Evolutionary conservation across 2,329 filamentous ascomycete genomes (phyloP).

Genomic region (Zymoseptoria ardabiliae): DNA sequence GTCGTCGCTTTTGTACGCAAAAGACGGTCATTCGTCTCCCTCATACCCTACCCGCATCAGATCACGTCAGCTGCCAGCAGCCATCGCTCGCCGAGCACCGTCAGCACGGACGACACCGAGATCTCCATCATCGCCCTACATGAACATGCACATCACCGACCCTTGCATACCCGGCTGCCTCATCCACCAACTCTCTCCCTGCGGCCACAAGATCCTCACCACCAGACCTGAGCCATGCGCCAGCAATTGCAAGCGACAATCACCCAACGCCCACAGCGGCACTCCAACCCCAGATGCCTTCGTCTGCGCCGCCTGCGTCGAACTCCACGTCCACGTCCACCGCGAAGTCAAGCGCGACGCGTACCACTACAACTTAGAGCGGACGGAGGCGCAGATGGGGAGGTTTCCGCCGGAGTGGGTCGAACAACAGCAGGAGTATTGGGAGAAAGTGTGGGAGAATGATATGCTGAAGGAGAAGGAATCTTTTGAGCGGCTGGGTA

Average conservation of each 20-base stretch:
- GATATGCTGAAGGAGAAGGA: slow-evolving; percentile 10
- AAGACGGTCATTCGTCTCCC: background rate
- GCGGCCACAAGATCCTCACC: slow-evolving; percentile 18
- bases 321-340: slow-evolving; percentile 8
- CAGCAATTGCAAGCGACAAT: slow-evolving; percentile 8
- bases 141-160: slow-evolving; percentile 8
- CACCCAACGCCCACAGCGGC: background rate
- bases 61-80: background rate
- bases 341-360: slow-evolving; percentile 9
- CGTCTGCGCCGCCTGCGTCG: slow-evolving; percentile 15
- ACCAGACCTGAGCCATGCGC: slow-evolving; percentile 9
- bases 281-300: slow-evolving; percentile 6
- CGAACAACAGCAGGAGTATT: slow-evolving; percentile 5
- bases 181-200: slow-evolving; percentile 9
- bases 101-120: background rate
- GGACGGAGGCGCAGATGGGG: slow-evolving; percentile 7
- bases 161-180: slow-evolving; percentile 7
- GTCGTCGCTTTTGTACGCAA: background rate
- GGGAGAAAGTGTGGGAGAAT: slow-evolving; percentile 11
- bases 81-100: background rate
- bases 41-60: background rate
- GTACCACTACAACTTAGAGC: slow-evolving; percentile 3
- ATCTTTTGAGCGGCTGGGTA: slow-evolving; percentile 9
- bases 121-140: slow-evolving; percentile 1
- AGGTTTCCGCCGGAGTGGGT: slow-evolving; percentile 6